A percentile compares a stretch with the other conserved stretches of the same genome.
These are phyloP conservation scores for Nyssa sinensis DNA, from an alignment of 148 eudicot species.

Conservation along the genomic window DNA sequence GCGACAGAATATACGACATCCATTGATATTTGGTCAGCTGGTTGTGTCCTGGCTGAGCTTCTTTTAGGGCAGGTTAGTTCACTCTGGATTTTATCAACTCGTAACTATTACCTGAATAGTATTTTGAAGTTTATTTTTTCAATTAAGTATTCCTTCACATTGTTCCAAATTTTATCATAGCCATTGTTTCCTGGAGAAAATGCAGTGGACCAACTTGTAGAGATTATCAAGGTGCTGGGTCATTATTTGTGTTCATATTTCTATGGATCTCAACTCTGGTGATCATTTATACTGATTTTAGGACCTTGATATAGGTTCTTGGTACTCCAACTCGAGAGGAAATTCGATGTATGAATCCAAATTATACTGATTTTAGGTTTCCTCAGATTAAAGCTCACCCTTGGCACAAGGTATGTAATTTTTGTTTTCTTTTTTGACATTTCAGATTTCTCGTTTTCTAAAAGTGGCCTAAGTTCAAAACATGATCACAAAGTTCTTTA, in stretches of 20 bases:
- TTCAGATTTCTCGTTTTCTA: neutral
- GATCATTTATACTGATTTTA: neutral
- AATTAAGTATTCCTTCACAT: neutral
- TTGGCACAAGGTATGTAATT: neutral
- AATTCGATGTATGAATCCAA: neutral
- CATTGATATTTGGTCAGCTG: constrained; percentile 93
- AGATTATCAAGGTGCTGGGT: constrained; percentile 35
- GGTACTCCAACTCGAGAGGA: neutral
- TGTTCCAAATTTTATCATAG: constrained; percentile 15
- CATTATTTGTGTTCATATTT: neutral
- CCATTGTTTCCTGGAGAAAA: constrained; percentile 47
- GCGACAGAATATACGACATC: constrained; percentile 80
- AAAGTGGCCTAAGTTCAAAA: neutral
- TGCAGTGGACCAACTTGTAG: constrained; percentile 47
- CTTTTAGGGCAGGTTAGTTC: constrained; percentile 44
- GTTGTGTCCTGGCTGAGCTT: constrained; percentile 88
- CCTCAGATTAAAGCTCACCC: neutral
- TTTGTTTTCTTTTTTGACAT: too few relatives aligned
- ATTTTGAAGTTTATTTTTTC: neutral
- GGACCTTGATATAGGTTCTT: neutral
- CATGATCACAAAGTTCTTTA: too few relatives aligned
- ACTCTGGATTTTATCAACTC: neutral
- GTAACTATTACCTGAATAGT: neutral
- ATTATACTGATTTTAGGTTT: neutral
- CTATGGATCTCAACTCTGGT: neutral